A percentile compares a stretch with the other conserved stretches of the same genome.
These are phyloP conservation scores for Aureobasidium mangrovei DNA, from an alignment of 2,329 filamentous ascomycete species.

Conservation along the genomic window DNA sequence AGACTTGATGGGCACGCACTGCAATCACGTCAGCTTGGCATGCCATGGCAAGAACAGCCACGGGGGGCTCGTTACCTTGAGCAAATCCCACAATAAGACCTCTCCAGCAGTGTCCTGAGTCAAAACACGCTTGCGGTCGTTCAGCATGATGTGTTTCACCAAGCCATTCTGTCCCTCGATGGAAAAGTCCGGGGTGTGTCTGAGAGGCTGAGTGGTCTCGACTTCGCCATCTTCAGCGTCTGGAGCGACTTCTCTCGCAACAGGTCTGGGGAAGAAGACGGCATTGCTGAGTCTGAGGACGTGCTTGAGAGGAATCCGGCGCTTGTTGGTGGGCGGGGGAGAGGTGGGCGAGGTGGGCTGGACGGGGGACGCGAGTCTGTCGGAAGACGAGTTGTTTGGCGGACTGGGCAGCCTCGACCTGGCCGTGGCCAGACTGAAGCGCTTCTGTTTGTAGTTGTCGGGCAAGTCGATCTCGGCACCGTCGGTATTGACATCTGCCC, in stretches of 20 bases:
- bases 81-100: slow-evolving; percentile 87
- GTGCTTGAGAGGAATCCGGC: slow-evolving; percentile 66
- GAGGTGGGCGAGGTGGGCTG: slow-evolving; percentile 21
- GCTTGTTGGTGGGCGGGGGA: slow-evolving; percentile 35
- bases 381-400: neutral
- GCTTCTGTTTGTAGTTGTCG: slow-evolving; percentile 37
- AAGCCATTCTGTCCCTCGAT: slow-evolving; percentile 94
- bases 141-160: slow-evolving; percentile 86
- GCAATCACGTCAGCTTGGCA: too few relatives aligned
- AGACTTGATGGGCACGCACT: slow-evolving; percentile 76
- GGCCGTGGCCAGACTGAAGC: slow-evolving; percentile 43
- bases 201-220: slow-evolving; percentile 29
- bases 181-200: slow-evolving; percentile 38
- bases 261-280: slow-evolving; percentile 56
- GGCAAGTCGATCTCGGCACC: slow-evolving; percentile 55
- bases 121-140: slow-evolving; percentile 79
- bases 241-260: slow-evolving; percentile 31
- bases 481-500: slow-evolving; percentile 75
- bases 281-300: slow-evolving; percentile 79
- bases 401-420: slow-evolving; percentile 34
- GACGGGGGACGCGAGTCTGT: slow-evolving; percentile 4
- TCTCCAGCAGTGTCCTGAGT: slow-evolving; percentile 93
- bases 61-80: slow-evolving; percentile 39
- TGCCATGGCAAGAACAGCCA: slow-evolving; percentile 28
- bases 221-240: slow-evolving; percentile 46